Evolutionary conservation across 805 yeast genomes (phyloP).

Genomic region (Wickerhamomyces rabaulensis): DNA sequence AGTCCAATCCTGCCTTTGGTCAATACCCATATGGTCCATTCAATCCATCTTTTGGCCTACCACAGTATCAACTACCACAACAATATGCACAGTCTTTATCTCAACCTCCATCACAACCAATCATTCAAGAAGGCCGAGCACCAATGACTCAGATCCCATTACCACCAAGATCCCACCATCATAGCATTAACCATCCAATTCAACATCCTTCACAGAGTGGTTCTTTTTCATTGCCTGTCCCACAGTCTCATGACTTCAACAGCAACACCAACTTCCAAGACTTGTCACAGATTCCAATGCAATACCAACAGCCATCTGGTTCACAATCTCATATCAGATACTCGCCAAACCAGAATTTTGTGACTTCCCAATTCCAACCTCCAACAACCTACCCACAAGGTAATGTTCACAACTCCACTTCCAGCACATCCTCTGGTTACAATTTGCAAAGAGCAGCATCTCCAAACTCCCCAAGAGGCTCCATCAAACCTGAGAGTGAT

Average conservation of each 20-base stretch:
- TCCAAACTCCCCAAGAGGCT: not conserved
- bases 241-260: not conserved
- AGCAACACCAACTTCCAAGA: not conserved
- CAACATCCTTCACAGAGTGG: slow-evolving; percentile 1
- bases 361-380: not conserved
- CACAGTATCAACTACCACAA: not conserved
- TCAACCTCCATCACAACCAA: slow-evolving; percentile 1
- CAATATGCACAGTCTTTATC: not conserved
- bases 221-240: not conserved
- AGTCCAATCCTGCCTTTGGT: not conserved
- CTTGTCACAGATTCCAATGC: not conserved
- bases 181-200: not conserved
- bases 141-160: not conserved
- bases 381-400: not conserved
- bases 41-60: not conserved
- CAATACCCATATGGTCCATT: not conserved
- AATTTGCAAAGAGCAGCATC: not conserved
- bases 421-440: not conserved
- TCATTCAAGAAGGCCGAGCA: not conserved
- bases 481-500: not conserved
- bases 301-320: not conserved
- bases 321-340: not conserved
- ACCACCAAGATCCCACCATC: not conserved
- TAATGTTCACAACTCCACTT: not conserved
- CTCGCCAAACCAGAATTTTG: not conserved